Evolutionary conservation across 2,329 filamentous ascomycete species (phyloP).

Genomic region (Cladorrhinum sp.): DNA sequence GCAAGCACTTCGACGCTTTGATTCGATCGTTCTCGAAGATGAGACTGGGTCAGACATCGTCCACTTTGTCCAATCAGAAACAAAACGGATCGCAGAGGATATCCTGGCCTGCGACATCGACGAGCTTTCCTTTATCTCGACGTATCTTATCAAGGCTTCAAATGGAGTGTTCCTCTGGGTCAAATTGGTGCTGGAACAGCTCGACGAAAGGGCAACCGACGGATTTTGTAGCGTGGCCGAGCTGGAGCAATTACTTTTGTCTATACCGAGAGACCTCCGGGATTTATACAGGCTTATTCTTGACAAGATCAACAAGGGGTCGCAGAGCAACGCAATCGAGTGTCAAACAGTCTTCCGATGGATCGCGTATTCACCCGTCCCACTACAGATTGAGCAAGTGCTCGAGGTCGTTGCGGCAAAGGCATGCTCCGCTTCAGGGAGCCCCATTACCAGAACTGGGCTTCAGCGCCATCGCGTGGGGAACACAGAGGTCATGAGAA

Average conservation of each 20-base stretch:
- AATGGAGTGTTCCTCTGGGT: neutral
- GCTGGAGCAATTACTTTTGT: neutral
- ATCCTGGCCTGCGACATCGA: neutral
- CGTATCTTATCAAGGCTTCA: neutral
- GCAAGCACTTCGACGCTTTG: neutral
- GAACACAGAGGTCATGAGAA: no score
- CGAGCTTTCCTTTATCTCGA: neutral
- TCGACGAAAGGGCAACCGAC: neutral
- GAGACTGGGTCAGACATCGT: neutral
- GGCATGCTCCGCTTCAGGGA: no score
- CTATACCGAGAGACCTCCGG: neutral
- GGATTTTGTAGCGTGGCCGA: neutral
- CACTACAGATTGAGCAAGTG: no score
- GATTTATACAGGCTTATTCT: neutral
- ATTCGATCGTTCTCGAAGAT: neutral
- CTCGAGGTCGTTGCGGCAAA: no score
- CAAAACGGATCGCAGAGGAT: neutral
- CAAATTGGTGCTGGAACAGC: neutral
- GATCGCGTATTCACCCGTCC: no score
- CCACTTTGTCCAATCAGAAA: neutral
- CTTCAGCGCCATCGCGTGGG: no score
- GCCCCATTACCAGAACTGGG: no score
- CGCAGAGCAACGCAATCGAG: no score
- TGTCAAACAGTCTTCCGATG: no score
- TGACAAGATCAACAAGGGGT: no score